Evolutionary conservation across 2,329 filamentous ascomycete genomes (phyloP).

Genomic region (Macrophomina tecta): DNA sequence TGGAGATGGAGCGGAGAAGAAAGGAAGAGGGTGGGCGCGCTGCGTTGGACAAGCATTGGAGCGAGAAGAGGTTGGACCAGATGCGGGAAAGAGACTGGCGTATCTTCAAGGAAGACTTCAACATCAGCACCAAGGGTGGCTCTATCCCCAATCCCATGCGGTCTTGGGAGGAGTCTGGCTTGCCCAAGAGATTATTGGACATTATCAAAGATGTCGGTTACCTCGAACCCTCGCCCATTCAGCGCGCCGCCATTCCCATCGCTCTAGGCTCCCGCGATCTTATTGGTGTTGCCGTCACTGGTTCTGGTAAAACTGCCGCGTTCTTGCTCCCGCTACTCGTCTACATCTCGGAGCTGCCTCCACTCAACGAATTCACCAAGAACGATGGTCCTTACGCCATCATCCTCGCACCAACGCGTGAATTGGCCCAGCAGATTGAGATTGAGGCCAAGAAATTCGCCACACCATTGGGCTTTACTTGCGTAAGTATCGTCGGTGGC

Average conservation of each 20-base stretch:
- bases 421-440: slow-evolving; percentile 97
- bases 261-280: slow-evolving; percentile 90
- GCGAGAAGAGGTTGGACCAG: slow-evolving; percentile 86
- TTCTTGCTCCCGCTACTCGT: slow-evolving; percentile 91
- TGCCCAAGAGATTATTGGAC: slow-evolving; percentile 78
- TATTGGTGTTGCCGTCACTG: slow-evolving; percentile 97
- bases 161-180: slow-evolving; percentile 82
- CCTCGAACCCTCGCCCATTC: slow-evolving; percentile 87
- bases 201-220: slow-evolving; percentile 88
- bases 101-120: slow-evolving; percentile 99
- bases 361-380: slow-evolving; percentile 82
- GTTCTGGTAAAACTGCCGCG: slow-evolving; percentile 97
- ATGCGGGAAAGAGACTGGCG: slow-evolving; percentile 99
- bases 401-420: slow-evolving; percentile 93
- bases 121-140: slow-evolving; percentile 92
- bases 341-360: slow-evolving; percentile 90
- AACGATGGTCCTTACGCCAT: slow-evolving; percentile 98
- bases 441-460: slow-evolving; percentile 93
- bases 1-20: slow-evolving; percentile 83
- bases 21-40: slow-evolving; percentile 75
- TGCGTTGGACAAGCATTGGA: slow-evolving; percentile 91
- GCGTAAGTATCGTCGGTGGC: slow-evolving; percentile 97
- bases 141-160: slow-evolving; percentile 95
- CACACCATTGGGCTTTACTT: slow-evolving; percentile 85
- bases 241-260: slow-evolving; percentile 93